phyloP scores from a whole-genome alignment of 2,329 filamentous ascomycete genomes.

The Neocucurbitaria cava region DNA sequence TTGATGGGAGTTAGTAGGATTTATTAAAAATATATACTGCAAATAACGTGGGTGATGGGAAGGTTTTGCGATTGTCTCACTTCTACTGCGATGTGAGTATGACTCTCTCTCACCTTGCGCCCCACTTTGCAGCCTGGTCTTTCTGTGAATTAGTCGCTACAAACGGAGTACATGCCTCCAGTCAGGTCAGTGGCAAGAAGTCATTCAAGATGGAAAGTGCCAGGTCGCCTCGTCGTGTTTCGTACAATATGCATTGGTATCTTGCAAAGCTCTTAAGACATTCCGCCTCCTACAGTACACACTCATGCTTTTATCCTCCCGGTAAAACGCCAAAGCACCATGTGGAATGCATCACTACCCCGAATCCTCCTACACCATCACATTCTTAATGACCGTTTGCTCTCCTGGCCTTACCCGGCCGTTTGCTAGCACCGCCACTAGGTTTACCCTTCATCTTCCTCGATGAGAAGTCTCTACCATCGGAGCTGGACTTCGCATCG shows the following conservation, averaged over 20 bases:
- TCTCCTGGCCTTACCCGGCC: constrained; percentile 45
- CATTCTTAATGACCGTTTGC: constrained; percentile 36
- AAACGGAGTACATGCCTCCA: not conserved
- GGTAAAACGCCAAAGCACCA: constrained; percentile 36
- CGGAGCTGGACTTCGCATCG: constrained; percentile 81
- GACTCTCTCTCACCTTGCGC: not conserved
- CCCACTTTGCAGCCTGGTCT: not conserved
- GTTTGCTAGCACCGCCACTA: constrained; percentile 33
- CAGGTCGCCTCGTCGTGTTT: too few species aligned
- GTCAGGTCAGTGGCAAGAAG: not conserved
- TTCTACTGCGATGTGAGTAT: too few species aligned
- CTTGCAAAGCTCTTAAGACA: constrained; percentile 8
- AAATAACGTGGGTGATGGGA: too few species aligned
- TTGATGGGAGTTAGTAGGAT: too few species aligned
- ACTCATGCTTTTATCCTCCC: constrained; percentile 18
- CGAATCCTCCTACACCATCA: not conserved
- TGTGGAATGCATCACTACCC: constrained; percentile 17
- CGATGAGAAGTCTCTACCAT: constrained; percentile 79
- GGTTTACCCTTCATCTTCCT: constrained; percentile 79
- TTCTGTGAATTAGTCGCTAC: not conserved
- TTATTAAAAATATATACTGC: too few species aligned
- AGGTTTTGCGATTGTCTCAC: not conserved
- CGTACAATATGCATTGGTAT: constrained; percentile 21
- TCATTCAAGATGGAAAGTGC: too few species aligned
- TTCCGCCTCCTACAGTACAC: not conserved